Conservation (phyloP, 306 rosid genomes). For the Ochetophila trinervis region DNA sequence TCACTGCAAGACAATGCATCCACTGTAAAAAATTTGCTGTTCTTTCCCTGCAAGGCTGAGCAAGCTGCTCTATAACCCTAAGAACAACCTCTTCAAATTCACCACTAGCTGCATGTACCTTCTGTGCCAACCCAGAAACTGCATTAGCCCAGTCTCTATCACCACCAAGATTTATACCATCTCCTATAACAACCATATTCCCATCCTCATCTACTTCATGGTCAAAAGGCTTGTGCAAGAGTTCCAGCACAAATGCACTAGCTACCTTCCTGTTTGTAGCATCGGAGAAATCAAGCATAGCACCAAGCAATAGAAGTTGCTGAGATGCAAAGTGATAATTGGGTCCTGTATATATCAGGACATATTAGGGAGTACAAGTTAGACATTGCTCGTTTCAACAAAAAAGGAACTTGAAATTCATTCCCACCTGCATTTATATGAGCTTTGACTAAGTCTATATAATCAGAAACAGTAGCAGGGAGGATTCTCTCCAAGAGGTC, state of each 20-base stretch:
- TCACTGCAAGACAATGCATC: constrained; percentile 86
- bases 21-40: constrained; percentile 80
- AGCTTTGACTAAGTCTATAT: constrained; percentile 73
- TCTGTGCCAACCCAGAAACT: constrained; percentile 62
- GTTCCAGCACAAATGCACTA: constrained; percentile 70
- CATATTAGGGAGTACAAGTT: constrained; percentile 12
- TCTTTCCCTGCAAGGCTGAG: constrained; percentile 90
- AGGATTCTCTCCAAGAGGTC: constrained; percentile 84
- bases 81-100: constrained; percentile 84
- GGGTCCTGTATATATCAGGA: constrained; percentile 47
- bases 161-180: constrained; percentile 91
- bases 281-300: constrained; percentile 89
- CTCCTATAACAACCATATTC: constrained; percentile 77
- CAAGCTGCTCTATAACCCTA: constrained; percentile 63
- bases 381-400: constrained; percentile 15
- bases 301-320: constrained; percentile 86
- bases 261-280: constrained; percentile 73
- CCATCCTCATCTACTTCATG: constrained; percentile 80
- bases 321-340: constrained; percentile 73
- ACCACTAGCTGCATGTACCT: constrained; percentile 79
- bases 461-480: constrained; percentile 76
- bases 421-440: constrained; percentile 69
- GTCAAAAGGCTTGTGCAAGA: constrained; percentile 77
- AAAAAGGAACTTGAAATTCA: constrained; percentile 10
- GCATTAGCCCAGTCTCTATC: constrained; percentile 91